A percentile compares a stretch with the other conserved stretches of the same genome.
Evolutionary conservation across 2,329 filamentous ascomycete species (phyloP).

Genomic region (Tolypocladium tropicale): DNA sequence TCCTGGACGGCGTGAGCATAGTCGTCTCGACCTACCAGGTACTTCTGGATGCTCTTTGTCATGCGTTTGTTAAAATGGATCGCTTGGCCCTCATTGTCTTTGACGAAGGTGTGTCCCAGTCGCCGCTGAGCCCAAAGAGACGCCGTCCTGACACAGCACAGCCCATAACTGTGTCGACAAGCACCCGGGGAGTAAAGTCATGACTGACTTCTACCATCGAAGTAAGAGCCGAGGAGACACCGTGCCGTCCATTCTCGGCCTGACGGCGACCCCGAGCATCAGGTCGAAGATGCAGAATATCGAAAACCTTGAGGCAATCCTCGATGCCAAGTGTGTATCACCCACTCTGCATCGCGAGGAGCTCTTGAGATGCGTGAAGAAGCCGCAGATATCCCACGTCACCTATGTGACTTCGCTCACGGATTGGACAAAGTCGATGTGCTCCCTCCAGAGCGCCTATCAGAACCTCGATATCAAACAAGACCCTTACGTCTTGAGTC

Average conservation of each 20-base stretch:
- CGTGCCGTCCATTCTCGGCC: conserved; percentile 61
- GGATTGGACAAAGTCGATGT: conserved; percentile 26
- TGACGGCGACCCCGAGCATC: conserved; percentile 72
- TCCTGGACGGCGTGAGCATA: conserved; percentile 55
- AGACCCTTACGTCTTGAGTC: conserved; percentile 48
- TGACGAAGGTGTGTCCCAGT: conserved; percentile 57
- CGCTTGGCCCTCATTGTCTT: conserved; percentile 62
- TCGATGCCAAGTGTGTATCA: conserved; percentile 59
- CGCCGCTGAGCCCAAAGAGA: conserved; percentile 3
- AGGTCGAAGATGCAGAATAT: conserved; percentile 45
- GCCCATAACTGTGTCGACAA: conserved; percentile 65
- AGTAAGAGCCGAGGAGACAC: conserved; percentile 22
- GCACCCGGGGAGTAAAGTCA: conserved; percentile 58
- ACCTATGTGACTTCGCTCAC: conserved; percentile 16
- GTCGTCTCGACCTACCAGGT: conserved; percentile 71
- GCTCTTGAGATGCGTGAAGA: conserved; percentile 56
- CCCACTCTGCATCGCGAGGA: conserved; percentile 61
- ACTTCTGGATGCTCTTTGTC: conserved; percentile 60
- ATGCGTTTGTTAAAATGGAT: conserved; percentile 60
- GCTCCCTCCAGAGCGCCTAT: conserved; percentile 30
- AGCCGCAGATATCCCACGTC: conserved; percentile 41
- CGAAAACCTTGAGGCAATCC: conserved; percentile 52
- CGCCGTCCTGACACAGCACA: conserved; percentile 16
- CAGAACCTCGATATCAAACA: conserved; percentile 40
- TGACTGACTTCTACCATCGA: conserved; percentile 60